Conservation (phyloP, 371 early-diverging fungal genomes). For the Entomophthora muscae region DNA sequence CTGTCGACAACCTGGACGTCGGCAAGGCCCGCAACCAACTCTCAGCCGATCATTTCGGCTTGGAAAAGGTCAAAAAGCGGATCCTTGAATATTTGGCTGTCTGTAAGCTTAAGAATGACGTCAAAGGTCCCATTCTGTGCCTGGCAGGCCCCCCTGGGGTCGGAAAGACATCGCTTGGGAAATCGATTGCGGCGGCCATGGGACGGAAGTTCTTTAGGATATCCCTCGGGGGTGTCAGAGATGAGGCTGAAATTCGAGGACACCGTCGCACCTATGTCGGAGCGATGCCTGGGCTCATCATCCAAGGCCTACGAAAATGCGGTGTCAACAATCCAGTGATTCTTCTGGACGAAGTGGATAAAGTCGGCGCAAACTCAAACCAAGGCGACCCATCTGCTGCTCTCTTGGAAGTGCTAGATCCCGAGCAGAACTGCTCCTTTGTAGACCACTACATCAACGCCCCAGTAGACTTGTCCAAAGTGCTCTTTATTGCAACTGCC, state of each 20-base stretch:
- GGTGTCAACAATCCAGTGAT: slow-evolving; percentile 69
- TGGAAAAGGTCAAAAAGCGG: slow-evolving; percentile 64
- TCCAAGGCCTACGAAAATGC: slow-evolving; percentile 51
- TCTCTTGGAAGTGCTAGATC: slow-evolving; percentile 71
- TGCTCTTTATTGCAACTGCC: slow-evolving; percentile 76
- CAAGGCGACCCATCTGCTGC: slow-evolving; percentile 76
- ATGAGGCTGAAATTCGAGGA: slow-evolving; percentile 79
- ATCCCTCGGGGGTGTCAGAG: slow-evolving; percentile 71
- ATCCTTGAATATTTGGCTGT: slow-evolving; percentile 73
- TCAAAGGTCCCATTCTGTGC: slow-evolving; percentile 72
- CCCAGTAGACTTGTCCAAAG: slow-evolving; percentile 67
- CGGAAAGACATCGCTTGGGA: slow-evolving; percentile 72
- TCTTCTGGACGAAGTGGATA: slow-evolving; percentile 72
- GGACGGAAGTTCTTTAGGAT: slow-evolving; percentile 65
- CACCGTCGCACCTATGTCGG: slow-evolving; percentile 84
- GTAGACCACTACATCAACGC: slow-evolving; percentile 74
- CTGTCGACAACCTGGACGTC: slow-evolving; percentile 47
- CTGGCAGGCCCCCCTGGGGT: slow-evolving; percentile 52
- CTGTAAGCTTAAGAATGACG: slow-evolving; percentile 50
- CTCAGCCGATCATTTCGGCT: slow-evolving; percentile 65
- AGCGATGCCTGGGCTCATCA: slow-evolving; percentile 66
- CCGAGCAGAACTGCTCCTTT: slow-evolving; percentile 66
- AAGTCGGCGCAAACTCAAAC: slow-evolving; percentile 37
- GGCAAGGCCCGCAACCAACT: slow-evolving; percentile 38
- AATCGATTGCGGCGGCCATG: slow-evolving; percentile 62